Conservation (phyloP, 1,139 yeast genomes). For the Candida sojae region DNA sequence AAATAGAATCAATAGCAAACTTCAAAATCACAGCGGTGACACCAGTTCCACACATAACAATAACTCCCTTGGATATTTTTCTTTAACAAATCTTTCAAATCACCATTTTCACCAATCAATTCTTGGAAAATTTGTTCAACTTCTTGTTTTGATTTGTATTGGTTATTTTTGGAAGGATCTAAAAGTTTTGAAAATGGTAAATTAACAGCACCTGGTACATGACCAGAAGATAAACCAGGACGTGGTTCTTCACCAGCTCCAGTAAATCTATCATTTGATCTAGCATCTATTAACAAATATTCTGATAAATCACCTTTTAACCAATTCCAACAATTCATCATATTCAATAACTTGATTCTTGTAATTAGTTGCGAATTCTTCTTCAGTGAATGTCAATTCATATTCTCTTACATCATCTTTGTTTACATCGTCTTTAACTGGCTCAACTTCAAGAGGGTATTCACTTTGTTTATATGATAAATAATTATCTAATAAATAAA, state of each 20-base stretch:
- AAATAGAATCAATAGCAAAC: conserved; percentile 42
- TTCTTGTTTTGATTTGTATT: conserved; percentile 51
- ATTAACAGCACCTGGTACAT: conserved; percentile 78
- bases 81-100: conserved; percentile 9
- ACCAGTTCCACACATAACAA: conserved; percentile 94
- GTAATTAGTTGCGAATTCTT: conserved; percentile 29
- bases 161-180: conserved; percentile 36
- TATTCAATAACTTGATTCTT: conserved; percentile 57
- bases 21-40: conserved; percentile 88
- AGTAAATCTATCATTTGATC: conserved; percentile 71
- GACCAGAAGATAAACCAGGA: conserved; percentile 85
- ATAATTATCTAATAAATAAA: conserved; percentile 71
- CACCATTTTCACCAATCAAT: conserved; percentile 34
- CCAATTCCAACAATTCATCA: conserved; percentile 63
- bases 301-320: conserved; percentile 47
- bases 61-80: conserved; percentile 49
- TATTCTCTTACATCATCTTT: conserved; percentile 12
- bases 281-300: conserved; percentile 74
- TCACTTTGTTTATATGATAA: conserved; percentile 43
- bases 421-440: conserved; percentile 13
- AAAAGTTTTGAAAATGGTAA: conserved; percentile 72
- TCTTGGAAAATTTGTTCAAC: conserved; percentile 45
- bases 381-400: conserved; percentile 16
- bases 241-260: conserved; percentile 88
- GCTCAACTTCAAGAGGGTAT: conserved; percentile 25